Conservation (phyloP, 495 filamentous ascomycete genomes). For the Astrothelium macrocarpum region DNA sequence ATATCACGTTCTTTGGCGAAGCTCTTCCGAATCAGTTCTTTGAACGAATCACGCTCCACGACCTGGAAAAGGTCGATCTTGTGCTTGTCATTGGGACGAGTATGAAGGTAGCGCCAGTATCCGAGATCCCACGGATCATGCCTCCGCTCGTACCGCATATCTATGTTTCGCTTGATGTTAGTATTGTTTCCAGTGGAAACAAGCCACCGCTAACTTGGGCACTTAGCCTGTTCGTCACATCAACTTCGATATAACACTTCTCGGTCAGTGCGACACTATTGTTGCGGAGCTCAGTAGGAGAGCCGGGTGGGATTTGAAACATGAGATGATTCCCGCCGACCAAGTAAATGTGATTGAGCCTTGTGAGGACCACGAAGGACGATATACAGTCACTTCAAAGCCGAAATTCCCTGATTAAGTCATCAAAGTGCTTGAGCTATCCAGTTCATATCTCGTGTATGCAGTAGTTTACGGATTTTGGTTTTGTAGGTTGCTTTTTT, state of each 20-base stretch:
- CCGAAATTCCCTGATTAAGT: not conserved
- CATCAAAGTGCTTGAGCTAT: not conserved
- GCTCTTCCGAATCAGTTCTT: constrained; percentile 75
- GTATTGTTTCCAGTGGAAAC: constrained; percentile 17
- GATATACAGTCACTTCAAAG: not conserved
- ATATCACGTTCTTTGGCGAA: constrained; percentile 98
- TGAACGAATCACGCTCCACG: constrained; percentile 66
- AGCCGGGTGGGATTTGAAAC: constrained; percentile 77
- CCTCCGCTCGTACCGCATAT: constrained; percentile 79
- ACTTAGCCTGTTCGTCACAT: constrained; percentile 68
- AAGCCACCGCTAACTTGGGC: constrained; percentile 6
- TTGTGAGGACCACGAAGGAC: not conserved
- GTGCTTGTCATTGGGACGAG: constrained; percentile 94
- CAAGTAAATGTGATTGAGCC: not conserved
- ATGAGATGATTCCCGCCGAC: constrained; percentile 62
- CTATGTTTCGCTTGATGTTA: constrained; percentile 76
- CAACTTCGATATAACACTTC: constrained; percentile 88
- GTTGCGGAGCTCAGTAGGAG: constrained; percentile 81
- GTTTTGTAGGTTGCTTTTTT: not conserved
- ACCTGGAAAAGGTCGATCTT: constrained; percentile 72
- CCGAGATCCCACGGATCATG: constrained; percentile 75
- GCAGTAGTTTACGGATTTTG: not conserved
- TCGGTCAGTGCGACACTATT: constrained; percentile 88
- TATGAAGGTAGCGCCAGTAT: constrained; percentile 92
- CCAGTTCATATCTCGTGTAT: not conserved